Percentiles rank a stretch among this genome's conserved stretches.
phyloP scores from a whole-genome alignment of 2,329 filamentous ascomycete genomes.

The Mariannaea sp. region DNA sequence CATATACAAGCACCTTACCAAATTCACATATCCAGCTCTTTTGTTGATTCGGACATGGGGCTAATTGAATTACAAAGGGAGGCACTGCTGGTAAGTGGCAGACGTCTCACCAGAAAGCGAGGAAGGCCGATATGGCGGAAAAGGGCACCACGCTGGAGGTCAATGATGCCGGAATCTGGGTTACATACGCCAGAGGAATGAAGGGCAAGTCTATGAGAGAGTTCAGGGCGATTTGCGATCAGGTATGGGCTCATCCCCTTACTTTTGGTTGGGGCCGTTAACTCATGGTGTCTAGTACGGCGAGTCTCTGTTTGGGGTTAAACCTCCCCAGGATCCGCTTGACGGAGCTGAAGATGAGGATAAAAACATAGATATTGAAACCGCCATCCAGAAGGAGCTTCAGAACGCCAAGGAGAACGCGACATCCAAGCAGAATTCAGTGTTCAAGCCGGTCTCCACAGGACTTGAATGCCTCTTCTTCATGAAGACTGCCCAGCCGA shows the following conservation, averaged over 20 bases:
- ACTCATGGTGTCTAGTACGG: conserved; percentile 60
- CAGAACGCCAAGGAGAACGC: conserved; percentile 58
- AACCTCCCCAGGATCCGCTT: conserved; percentile 41
- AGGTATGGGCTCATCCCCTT: conserved; percentile 52
- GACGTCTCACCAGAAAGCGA: conserved; percentile 62
- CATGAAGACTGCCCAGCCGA: conserved; percentile 59
- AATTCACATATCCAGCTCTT: background rate
- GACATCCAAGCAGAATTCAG: conserved; percentile 49
- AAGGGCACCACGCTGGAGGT: conserved; percentile 60
- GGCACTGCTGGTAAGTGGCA: conserved; percentile 64
- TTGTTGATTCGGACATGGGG: background rate
- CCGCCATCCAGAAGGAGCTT: conserved; percentile 74
- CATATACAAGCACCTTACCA: background rate
- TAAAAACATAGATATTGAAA: conserved; percentile 69
- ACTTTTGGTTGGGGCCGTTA: conserved; percentile 1
- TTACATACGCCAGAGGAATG: conserved; percentile 74
- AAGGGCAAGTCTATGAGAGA: conserved; percentile 72
- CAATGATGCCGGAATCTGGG: conserved; percentile 77
- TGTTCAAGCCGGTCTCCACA: conserved; percentile 59
- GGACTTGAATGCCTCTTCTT: conserved; percentile 68
- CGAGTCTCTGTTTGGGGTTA: conserved; percentile 62
- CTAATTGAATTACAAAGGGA: conserved; percentile 42
- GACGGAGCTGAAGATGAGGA: conserved; percentile 43
- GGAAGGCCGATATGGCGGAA: conserved; percentile 48
- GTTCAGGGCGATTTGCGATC: conserved; percentile 67